These are phyloP conservation scores for Cryptococcus amylolentus DNA, from an alignment of 1,284 basidiomycete genomes.

Conservation along the genomic window DNA sequence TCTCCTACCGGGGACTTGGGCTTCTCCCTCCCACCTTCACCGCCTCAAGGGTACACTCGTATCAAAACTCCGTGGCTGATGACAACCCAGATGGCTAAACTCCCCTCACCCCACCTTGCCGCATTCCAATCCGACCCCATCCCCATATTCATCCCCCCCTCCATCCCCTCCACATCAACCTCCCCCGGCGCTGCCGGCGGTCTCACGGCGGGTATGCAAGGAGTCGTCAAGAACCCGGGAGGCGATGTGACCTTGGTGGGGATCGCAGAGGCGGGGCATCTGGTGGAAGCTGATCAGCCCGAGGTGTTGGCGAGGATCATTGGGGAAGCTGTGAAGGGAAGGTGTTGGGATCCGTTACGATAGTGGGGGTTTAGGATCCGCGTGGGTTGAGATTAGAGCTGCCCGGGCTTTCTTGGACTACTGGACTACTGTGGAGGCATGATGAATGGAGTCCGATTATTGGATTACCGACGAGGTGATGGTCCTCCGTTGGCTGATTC, in stretches of 20 bases:
- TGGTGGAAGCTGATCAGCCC: slow-evolving; percentile 1
- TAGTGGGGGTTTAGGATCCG: no score
- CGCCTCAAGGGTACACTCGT: no score
- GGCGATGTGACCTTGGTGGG: neutral
- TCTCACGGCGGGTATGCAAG: neutral
- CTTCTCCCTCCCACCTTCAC: neutral
- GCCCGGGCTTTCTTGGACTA: no score
- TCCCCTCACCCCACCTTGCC: slow-evolving; percentile 2
- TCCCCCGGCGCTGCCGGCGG: no score
- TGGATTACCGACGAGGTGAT: no score
- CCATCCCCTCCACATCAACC: neutral
- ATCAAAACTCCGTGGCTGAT: no score
- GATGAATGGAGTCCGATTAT: no score
- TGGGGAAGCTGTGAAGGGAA: neutral
- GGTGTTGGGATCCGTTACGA: neutral
- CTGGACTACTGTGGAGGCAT: no score
- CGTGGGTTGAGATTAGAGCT: no score
- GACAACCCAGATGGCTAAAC: slow-evolving; percentile 5
- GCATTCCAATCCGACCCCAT: slow-evolving; percentile 2
- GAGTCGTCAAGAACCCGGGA: slow-evolving; percentile 8
- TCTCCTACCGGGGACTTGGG: no score
- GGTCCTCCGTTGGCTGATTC: no score
- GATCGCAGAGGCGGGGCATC: slow-evolving; percentile 7
- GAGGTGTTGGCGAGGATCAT: neutral
- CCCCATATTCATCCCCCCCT: neutral